Evolutionary conservation across 2,329 filamentous ascomycete species (phyloP), one percentile per base, ranked within the genome.

Genomic region (Scorias spongiosa): DNA sequence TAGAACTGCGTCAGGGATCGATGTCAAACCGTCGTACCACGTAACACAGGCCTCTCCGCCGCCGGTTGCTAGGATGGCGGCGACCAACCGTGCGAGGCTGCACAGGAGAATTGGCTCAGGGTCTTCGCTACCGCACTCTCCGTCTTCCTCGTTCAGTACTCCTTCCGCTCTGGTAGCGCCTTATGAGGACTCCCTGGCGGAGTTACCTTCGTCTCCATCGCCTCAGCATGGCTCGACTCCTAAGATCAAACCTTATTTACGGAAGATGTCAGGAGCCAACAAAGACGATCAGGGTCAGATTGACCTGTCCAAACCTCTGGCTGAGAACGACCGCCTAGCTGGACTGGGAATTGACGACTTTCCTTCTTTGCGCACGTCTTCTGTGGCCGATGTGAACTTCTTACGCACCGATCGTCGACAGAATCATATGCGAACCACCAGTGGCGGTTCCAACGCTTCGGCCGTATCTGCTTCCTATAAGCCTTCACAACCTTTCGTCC

Each of bases 341-440:
- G 74, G 72, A 9, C 57, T 78, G 42, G 73, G 72, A 14, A 76
- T 77, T 39, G 66, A 68, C 49, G 70, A 74, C 29, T 66, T 66
- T 46, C 56, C 57, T 36, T 51, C 57, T 20, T 55, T 54, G 20
- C 60, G 48, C 61, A 26, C 20, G 4, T 26, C 20, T 34, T 65
- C 66, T 38, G 65, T 62, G 10, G 60, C 62, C 15, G 64, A 71
- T 49, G 63, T 68, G 43, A 63, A 56, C 44, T 71, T 69, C 49
- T 49, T 61, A 9, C 58, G 61, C 15, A 57, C 61, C 18, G 60
- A 17, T 11, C 38, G 38, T 12, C 38, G 38, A 5, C 49, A 44
- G 37, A 5, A 9, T 9, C 73, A 77, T 54, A 56, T 64, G 45
- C 67, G 74, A 47, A 73, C 72, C 18, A 70, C 66, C 10, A 77